phyloP scores from a whole-genome alignment of 495 filamentous ascomycete genomes.

The Tuber indicum region DNA sequence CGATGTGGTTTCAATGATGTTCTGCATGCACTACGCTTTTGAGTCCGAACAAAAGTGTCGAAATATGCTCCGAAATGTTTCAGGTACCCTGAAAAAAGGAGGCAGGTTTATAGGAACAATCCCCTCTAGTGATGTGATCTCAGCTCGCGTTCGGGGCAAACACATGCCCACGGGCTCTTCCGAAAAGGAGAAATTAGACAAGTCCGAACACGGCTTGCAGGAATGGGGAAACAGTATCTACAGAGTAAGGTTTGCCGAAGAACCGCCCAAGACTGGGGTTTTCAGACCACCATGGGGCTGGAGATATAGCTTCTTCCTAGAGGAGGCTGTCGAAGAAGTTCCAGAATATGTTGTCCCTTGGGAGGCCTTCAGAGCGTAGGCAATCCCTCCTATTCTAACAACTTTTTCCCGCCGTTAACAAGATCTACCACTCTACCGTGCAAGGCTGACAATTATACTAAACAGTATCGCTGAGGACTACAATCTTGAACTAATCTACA shows the following conservation, averaged over 20 bases:
- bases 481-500: conserved; percentile 88
- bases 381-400: conserved; percentile 43
- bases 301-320: conserved; percentile 93
- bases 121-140: conserved; percentile 85
- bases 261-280: conserved; percentile 53
- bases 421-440: background rate
- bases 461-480: conserved; percentile 77
- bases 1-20: conserved; percentile 97
- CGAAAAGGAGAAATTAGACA: conserved; percentile 38
- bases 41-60: conserved; percentile 82
- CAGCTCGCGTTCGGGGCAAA: conserved; percentile 52
- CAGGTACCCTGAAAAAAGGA: conserved; percentile 81
- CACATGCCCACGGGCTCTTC: conserved; percentile 44
- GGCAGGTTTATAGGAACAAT: conserved; percentile 90
- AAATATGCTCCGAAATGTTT: conserved; percentile 88
- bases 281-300: conserved; percentile 95
- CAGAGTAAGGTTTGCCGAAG: conserved; percentile 73
- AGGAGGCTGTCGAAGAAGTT: conserved; percentile 91
- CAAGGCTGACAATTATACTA: background rate
- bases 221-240: conserved; percentile 90
- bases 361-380: conserved; percentile 76
- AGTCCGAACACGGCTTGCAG: conserved; percentile 37
- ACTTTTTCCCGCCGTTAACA: background rate
- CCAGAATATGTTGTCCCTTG: conserved; percentile 98
- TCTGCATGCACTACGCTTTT: conserved; percentile 98